Evolutionary conservation across 106 monocot genomes (phyloP), one percentile per base, ranked within the genome.

Genomic region (Acorus calamus): DNA sequence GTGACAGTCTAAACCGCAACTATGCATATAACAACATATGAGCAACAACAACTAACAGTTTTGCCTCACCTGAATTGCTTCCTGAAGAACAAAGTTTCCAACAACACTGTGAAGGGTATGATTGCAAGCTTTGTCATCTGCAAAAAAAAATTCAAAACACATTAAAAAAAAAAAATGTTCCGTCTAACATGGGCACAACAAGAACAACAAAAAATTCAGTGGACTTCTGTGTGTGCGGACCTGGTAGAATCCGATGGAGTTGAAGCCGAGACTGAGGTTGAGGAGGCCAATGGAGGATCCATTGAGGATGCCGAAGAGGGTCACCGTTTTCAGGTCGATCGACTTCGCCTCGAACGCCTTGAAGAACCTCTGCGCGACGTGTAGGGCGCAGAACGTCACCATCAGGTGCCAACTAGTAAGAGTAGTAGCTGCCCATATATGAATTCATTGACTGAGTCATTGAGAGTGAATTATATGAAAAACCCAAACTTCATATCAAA

Each of bases 61-160:
- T 6, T 49, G 14, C 43, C 2, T 64, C 13, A 92, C 92, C 92
- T 87, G 81, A 92, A 92, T 68, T 70, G 81, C 67, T 87, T 92
- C 9, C 73, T 77, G 7, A 92, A 72, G 58, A 87, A 92, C 6
- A 79, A 3, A 8, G 92, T 92, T 52, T 92, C 87, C 68, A 92
- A 48, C 46, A 92, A 59, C 55, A 92, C 84, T 2, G 92, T 92
- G 79, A 84, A 92, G 14, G 92, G 92, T 68, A 92, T 92, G 58
- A 92, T 84, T 2, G 87, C 92, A 47, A 92, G 79, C 58, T 92
- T 92, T 44, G 92, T 87, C 92, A 92, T 92, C 86, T 91, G 74
- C 65, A 63, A 47, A 11, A 8, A 46, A 46, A 48, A 44, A 3
- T 50, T 28, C 28, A 28, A 28, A 28, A 1, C 28, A 28, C 28